Conservation (phyloP, 106 monocot species). For the Posidonia australis region DNA sequence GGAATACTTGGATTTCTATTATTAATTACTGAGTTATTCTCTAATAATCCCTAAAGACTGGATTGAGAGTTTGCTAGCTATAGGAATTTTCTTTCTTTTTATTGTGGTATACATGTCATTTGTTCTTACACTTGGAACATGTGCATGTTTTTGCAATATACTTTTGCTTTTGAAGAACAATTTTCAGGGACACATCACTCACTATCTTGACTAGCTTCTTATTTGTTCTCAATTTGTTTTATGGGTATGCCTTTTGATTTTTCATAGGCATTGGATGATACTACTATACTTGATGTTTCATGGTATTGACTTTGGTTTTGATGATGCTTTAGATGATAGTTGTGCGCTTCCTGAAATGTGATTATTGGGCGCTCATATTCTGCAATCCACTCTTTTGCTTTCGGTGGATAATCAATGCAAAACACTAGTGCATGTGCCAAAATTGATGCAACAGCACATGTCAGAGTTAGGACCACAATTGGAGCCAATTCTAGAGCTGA, state of each 20-base stretch:
- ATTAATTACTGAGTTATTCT: no score
- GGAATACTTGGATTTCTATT: no score
- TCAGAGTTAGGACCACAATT: no score
- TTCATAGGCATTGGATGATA: not conserved
- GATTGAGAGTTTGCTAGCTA: no score
- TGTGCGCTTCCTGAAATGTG: slow-evolving; percentile 23
- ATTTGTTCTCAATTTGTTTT: slow-evolving; percentile 41
- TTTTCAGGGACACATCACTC: slow-evolving; percentile 19
- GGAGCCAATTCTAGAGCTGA: no score
- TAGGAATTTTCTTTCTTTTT: no score
- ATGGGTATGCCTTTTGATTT: slow-evolving; percentile 53
- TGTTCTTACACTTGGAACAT: slow-evolving; percentile 40
- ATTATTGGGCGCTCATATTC: slow-evolving; percentile 36
- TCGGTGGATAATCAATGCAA: slow-evolving; percentile 81
- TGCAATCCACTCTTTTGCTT: slow-evolving; percentile 61
- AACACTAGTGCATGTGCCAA: no score
- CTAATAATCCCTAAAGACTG: no score
- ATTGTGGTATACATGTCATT: slow-evolving; percentile 28
- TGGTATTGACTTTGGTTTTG: slow-evolving; percentile 5
- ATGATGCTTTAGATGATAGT: slow-evolving; percentile 30
- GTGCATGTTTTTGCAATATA: slow-evolving; percentile 40
- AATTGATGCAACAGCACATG: no score
- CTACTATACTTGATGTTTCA: not conserved
- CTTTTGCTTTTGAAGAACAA: slow-evolving; percentile 31
- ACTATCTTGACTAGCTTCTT: slow-evolving; percentile 48